phyloP scores from a whole-genome alignment of 2,329 filamentous ascomycete species.

The Epichloe scottii region DNA sequence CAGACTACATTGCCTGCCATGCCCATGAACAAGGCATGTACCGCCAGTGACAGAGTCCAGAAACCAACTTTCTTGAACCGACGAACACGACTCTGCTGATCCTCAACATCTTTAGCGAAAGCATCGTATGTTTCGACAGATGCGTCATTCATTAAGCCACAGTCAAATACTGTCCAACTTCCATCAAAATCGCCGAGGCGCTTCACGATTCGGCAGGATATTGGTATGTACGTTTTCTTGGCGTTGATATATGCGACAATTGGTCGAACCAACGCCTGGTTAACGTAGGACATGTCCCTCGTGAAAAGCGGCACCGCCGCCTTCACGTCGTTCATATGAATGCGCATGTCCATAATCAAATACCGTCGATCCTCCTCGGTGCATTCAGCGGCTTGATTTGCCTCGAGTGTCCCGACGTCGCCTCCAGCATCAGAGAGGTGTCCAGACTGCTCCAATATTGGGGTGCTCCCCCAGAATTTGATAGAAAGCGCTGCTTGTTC shows the following conservation, averaged over 20 bases:
- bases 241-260: constrained; percentile 98
- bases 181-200: constrained; percentile 81
- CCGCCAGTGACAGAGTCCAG: constrained; percentile 86
- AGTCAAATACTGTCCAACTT: constrained; percentile 89
- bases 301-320: constrained; percentile 90
- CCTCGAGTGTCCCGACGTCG: constrained; percentile 4
- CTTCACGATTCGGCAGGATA: constrained; percentile 91
- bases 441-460: constrained; percentile 18
- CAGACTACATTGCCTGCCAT: constrained; percentile 70
- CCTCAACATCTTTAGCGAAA: constrained; percentile 81
- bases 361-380: constrained; percentile 57
- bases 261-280: constrained; percentile 85
- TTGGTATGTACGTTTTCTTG: constrained; percentile 86
- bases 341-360: constrained; percentile 85
- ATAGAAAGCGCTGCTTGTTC: constrained; percentile 53
- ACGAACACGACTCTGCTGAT: constrained; percentile 74
- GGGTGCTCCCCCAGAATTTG: constrained; percentile 27
- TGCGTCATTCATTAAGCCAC: constrained; percentile 84
- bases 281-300: constrained; percentile 83
- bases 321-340: constrained; percentile 89
- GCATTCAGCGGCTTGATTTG: constrained; percentile 7
- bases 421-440: constrained; percentile 20
- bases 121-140: constrained; percentile 90
- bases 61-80: constrained; percentile 92
- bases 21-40: constrained; percentile 88